A percentile compares a stretch with the other conserved stretches of the same genome.
These are phyloP conservation scores for Prunus persica DNA, from an alignment of 306 rosid genomes.

Conservation along the genomic window DNA sequence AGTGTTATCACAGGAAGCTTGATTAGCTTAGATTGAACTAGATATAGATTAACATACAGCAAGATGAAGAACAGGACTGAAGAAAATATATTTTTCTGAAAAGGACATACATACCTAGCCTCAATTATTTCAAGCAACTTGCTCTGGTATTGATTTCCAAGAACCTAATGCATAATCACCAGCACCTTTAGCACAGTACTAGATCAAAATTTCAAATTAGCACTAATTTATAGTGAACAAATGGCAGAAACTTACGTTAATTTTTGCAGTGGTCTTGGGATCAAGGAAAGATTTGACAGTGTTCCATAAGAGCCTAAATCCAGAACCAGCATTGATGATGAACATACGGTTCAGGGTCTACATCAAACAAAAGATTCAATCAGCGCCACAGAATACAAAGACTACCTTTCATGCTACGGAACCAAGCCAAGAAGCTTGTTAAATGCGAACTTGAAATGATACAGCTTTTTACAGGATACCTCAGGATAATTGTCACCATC, in stretches of 20 bases:
- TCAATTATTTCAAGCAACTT: slow-evolving; percentile 92
- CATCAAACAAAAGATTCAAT: slow-evolving; percentile 11
- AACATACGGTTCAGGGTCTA: slow-evolving; percentile 91
- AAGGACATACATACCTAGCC: slow-evolving; percentile 46
- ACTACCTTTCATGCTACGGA: neutral
- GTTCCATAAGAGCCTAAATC: slow-evolving; percentile 91
- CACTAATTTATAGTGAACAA: slow-evolving; percentile 1
- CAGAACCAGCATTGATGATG: slow-evolving; percentile 98
- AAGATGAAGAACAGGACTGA: neutral
- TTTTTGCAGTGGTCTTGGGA: slow-evolving; percentile 85
- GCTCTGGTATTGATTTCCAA: slow-evolving; percentile 88
- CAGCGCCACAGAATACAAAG: slow-evolving; percentile 11
- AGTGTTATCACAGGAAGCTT: neutral
- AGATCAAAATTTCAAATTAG: slow-evolving; percentile 4
- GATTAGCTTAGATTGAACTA: neutral
- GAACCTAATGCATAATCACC: slow-evolving; percentile 49
- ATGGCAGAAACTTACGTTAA: slow-evolving; percentile 48
- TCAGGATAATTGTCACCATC: slow-evolving; percentile 98
- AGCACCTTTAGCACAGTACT: slow-evolving; percentile 23
- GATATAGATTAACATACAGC: neutral
- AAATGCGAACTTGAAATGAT: slow-evolving; percentile 1
- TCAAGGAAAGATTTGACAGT: slow-evolving; percentile 88
- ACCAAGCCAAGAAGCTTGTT: neutral
- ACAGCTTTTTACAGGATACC: slow-evolving; percentile 42
- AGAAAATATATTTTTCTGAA: neutral